A percentile compares a stretch with the other conserved stretches of the same genome.
Conservation (phyloP, 768 basidiomycete species). For the Calocybe indica region DNA sequence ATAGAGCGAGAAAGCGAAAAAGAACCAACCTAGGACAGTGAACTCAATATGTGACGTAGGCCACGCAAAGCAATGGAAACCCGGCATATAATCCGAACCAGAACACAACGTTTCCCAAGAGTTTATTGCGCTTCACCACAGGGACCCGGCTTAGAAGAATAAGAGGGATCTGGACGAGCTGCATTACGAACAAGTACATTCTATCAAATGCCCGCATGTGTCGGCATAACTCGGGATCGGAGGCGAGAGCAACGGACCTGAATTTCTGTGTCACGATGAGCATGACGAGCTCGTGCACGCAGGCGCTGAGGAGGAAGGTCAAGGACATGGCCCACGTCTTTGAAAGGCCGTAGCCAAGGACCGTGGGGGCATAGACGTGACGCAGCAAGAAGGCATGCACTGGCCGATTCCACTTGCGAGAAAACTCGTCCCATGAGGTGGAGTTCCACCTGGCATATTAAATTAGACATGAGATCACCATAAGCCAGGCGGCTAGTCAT, state of each 20-base stretch:
- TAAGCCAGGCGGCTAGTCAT: not conserved
- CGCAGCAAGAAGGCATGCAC: slow-evolving; percentile 91
- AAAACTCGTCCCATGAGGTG: slow-evolving; percentile 94
- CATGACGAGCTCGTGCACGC: slow-evolving; percentile 95
- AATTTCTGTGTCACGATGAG: slow-evolving; percentile 91
- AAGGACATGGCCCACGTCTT: slow-evolving; percentile 80
- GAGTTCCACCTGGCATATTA: slow-evolving; percentile 76
- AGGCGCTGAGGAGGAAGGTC: slow-evolving; percentile 89
- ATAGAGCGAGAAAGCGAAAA: not conserved
- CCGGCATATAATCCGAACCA: slow-evolving; percentile 92
- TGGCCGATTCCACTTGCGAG: slow-evolving; percentile 98
- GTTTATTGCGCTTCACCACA: slow-evolving; percentile 72
- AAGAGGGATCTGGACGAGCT: slow-evolving; percentile 88
- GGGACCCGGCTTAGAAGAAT: slow-evolving; percentile 78
- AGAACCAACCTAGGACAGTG: not conserved
- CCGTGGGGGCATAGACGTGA: slow-evolving; percentile 91
- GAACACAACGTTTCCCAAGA: slow-evolving; percentile 82
- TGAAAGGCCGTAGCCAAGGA: slow-evolving; percentile 70
- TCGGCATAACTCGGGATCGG: not conserved
- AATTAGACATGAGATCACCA: too few species aligned
- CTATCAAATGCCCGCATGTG: slow-evolving; percentile 27
- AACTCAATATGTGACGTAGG: slow-evolving; percentile 36
- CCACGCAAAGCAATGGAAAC: slow-evolving; percentile 89
- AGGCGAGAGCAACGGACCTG: slow-evolving; percentile 39
- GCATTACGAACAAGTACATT: slow-evolving; percentile 80